phyloP scores from a whole-genome alignment of 257 asterid species.

The Euphrasia confusa region DNA sequence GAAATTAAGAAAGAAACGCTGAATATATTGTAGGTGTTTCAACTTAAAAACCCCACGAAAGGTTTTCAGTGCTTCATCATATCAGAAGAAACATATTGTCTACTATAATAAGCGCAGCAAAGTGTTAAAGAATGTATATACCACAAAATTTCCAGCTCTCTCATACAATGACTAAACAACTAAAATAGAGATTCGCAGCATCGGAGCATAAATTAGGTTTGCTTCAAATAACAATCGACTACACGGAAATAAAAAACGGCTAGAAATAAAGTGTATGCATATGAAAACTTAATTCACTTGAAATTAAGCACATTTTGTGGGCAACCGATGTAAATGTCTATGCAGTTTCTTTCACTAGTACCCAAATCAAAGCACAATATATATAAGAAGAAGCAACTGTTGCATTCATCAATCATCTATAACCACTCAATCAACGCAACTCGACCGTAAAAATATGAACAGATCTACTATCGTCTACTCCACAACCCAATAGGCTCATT shows the following conservation, averaged over 20 bases:
- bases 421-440: neutral
- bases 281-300: neutral
- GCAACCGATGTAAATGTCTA: conserved; percentile 5
- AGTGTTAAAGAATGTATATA: neutral
- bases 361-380: neutral
- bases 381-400: neutral
- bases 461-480: conserved; percentile 1
- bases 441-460: neutral
- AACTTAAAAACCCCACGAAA: neutral
- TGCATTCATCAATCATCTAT: neutral
- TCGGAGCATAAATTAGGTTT: neutral
- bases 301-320: neutral
- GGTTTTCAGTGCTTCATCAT: neutral
- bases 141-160: neutral
- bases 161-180: neutral
- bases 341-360: neutral
- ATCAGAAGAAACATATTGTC: neutral
- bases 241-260: neutral
- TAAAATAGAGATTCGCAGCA: neutral
- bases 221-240: neutral
- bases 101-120: neutral
- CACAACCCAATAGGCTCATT: neutral
- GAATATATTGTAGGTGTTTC: neutral
- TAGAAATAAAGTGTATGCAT: neutral
- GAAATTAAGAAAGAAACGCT: neutral